Evolutionary conservation across 306 rosid genomes (phyloP).

Genomic region (Aeschynomene evenia): DNA sequence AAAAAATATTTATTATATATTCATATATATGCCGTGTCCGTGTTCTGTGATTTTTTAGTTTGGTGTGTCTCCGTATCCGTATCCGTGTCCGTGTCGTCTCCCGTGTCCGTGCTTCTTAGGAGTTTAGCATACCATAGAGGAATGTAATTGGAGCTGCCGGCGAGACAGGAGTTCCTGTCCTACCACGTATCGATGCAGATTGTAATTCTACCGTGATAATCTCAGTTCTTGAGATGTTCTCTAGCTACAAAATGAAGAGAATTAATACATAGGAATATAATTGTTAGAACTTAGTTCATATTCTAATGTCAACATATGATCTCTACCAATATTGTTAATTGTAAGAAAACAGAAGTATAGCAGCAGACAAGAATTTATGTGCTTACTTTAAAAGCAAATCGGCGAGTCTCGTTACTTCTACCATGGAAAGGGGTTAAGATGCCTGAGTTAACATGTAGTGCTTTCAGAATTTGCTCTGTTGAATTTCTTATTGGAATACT

Average conservation of each 20-base stretch:
- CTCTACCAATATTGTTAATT: background rate
- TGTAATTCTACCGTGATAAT: constrained; percentile 46
- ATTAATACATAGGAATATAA: background rate
- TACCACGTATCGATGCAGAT: constrained; percentile 42
- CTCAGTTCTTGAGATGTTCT: constrained; percentile 43
- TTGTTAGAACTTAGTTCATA: background rate
- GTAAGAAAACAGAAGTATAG: background rate
- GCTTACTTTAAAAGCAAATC: constrained; percentile 56
- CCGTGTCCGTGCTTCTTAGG: no score
- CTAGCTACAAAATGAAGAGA: constrained; percentile 43
- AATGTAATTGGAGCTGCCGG: constrained; percentile 50
- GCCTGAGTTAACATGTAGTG: constrained; percentile 49
- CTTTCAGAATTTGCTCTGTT: constrained; percentile 48
- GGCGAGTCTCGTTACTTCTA: constrained; percentile 41
- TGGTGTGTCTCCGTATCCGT: no score
- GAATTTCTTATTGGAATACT: constrained; percentile 56
- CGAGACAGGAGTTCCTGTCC: constrained; percentile 58
- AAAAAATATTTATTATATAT: no score
- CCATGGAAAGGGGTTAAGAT: constrained; percentile 35
- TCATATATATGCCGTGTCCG: no score
- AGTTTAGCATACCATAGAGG: constrained; percentile 52
- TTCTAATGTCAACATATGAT: background rate
- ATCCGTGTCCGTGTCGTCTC: no score
- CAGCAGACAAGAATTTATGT: background rate
- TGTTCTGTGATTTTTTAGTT: no score